These are phyloP conservation scores for Hyphopichia burtonii DNA, from an alignment of 1,139 yeast genomes.

Conservation along the genomic window DNA sequence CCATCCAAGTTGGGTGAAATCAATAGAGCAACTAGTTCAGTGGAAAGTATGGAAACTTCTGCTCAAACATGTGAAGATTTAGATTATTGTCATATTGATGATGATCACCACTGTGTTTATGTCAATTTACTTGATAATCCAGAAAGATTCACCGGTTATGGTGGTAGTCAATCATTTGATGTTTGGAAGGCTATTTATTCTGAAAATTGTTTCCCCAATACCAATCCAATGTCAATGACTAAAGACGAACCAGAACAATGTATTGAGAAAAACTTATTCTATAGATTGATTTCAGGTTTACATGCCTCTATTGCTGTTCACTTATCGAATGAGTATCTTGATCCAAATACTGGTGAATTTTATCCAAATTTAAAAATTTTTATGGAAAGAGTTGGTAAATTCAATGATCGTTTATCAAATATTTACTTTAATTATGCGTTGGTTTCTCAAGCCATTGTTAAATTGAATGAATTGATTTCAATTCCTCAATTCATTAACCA, in stretches of 20 bases:
- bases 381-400: slow-evolving; percentile 85
- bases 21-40: slow-evolving; percentile 16
- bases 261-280: slow-evolving; percentile 82
- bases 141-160: slow-evolving; percentile 95
- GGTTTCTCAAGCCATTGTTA: slow-evolving; percentile 76
- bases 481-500: slow-evolving; percentile 22
- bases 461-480: slow-evolving; percentile 40
- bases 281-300: slow-evolving; percentile 85
- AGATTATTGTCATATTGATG: slow-evolving; percentile 65
- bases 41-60: slow-evolving; percentile 16
- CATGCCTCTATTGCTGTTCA: slow-evolving; percentile 97
- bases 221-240: slow-evolving; percentile 38
- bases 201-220: slow-evolving; percentile 80
- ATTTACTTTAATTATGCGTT: slow-evolving; percentile 91
- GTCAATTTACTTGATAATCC: slow-evolving; percentile 88
- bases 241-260: slow-evolving; percentile 54
- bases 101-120: slow-evolving; percentile 64
- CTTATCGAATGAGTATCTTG: slow-evolving; percentile 78
- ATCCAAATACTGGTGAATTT: slow-evolving; percentile 74
- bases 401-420: slow-evolving; percentile 86
- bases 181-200: slow-evolving; percentile 93
- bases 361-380: slow-evolving; percentile 80
- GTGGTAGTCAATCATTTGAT: slow-evolving; percentile 87
- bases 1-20: slow-evolving; percentile 69
- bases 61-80: slow-evolving; percentile 32